Evolutionary conservation across 495 filamentous ascomycete species (phyloP).

Genomic region (Xanthoparmelia taractica): DNA sequence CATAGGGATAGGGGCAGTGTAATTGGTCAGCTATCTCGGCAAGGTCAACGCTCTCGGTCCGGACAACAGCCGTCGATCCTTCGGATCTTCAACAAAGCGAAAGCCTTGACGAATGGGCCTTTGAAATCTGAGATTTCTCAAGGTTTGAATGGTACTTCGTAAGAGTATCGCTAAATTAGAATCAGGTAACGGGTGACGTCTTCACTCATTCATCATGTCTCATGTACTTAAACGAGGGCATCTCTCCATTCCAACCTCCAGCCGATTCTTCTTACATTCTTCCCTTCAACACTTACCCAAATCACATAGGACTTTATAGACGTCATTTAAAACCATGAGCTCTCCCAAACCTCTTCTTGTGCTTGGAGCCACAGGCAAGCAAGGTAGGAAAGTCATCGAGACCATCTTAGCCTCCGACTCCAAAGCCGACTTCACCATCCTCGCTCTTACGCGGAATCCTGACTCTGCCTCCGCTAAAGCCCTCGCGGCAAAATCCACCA

Average conservation of each 20-base stretch:
- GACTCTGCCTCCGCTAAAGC: slow-evolving; percentile 45
- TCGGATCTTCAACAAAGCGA: background rate
- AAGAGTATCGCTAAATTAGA: background rate
- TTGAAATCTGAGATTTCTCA: background rate
- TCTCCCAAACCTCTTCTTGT: slow-evolving; percentile 43
- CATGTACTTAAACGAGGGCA: background rate
- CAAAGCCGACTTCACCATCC: slow-evolving; percentile 47
- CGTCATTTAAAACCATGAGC: slow-evolving; percentile 7
- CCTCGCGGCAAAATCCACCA: slow-evolving; percentile 39
- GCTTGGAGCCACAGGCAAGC: slow-evolving; percentile 65
- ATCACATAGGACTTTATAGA: background rate
- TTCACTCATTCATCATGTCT: background rate
- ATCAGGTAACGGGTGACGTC: background rate
- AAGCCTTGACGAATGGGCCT: background rate
- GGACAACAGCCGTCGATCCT: background rate
- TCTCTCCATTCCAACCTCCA: background rate
- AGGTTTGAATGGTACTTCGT: no score
- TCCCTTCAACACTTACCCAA: background rate
- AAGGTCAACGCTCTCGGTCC: background rate
- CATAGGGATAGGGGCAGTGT: background rate
- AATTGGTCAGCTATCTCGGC: background rate
- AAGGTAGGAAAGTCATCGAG: slow-evolving; percentile 56
- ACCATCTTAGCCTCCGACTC: slow-evolving; percentile 42
- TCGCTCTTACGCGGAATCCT: slow-evolving; percentile 61
- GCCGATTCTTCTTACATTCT: background rate